phyloP scores from a whole-genome alignment of 116 monocot species.

The Posidonia oceanica region DNA sequence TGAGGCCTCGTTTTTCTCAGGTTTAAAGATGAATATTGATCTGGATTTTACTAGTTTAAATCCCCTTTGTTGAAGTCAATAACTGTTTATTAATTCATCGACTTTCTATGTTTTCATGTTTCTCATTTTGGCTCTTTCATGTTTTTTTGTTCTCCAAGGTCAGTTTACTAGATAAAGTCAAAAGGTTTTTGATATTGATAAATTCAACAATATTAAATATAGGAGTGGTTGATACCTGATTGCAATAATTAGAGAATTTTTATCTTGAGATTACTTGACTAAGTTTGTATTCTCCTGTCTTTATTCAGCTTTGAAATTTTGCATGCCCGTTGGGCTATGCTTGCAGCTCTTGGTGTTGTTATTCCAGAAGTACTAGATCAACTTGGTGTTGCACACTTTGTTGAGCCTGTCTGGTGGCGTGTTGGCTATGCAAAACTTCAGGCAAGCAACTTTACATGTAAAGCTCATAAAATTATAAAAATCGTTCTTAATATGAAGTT shows the following conservation, averaged over 20 bases:
- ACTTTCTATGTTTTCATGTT: background rate
- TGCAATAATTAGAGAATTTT: background rate
- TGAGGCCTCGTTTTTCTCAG: too few species aligned
- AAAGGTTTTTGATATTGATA: too few species aligned
- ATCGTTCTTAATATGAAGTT: too few species aligned
- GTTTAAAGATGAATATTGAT: too few species aligned
- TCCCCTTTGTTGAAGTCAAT: too few species aligned
- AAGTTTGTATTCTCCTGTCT: constrained; percentile 5
- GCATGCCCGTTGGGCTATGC: constrained; percentile 98
- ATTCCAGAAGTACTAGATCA: constrained; percentile 80
- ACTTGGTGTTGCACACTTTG: constrained; percentile 67
- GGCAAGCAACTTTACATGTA: constrained; percentile 16
- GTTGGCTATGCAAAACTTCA: constrained; percentile 98
- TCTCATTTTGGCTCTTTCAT: background rate
- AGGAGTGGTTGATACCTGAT: too few species aligned
- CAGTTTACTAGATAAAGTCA: background rate
- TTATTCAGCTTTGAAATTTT: constrained; percentile 84
- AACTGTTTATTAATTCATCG: too few species aligned
- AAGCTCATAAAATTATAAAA: too few species aligned
- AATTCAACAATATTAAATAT: too few species aligned
- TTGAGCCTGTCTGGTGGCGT: constrained; percentile 95
- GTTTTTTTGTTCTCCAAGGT: background rate
- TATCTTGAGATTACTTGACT: background rate
- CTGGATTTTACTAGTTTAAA: too few species aligned
- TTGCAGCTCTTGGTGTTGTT: constrained; percentile 79